A percentile compares a stretch with the other conserved stretches of the same genome.
Conservation (phyloP, 371 early-diverging fungal species). For the Rhizomucor pusillus region DNA sequence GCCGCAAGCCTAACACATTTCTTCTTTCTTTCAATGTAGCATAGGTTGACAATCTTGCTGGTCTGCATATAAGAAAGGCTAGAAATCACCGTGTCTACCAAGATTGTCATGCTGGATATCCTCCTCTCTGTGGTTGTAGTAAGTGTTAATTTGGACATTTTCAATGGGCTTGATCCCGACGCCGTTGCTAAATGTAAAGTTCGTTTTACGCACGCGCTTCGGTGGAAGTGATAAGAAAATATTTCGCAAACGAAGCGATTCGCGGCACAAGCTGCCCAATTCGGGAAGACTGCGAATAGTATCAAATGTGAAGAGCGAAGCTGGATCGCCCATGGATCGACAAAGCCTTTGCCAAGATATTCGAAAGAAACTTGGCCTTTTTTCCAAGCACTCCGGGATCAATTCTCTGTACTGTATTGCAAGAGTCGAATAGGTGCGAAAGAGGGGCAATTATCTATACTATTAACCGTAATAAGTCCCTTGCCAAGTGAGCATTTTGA, state of each 20-base stretch:
- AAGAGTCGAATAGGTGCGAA: constrained; percentile 41
- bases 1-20: no score
- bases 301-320: constrained; percentile 19
- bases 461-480: constrained; percentile 2
- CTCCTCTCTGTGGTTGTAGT: constrained; percentile 15
- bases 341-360: constrained; percentile 12
- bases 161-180: constrained; percentile 2
- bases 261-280: constrained; percentile 51
- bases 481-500: not conserved
- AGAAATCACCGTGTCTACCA: constrained; percentile 25
- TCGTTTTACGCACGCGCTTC: constrained; percentile 17
- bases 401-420: constrained; percentile 39
- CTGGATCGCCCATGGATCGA: not conserved
- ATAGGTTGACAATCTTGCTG: constrained; percentile 27
- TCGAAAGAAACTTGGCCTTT: constrained; percentile 30
- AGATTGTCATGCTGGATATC: constrained; percentile 8
- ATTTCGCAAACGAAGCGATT: constrained; percentile 31
- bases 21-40: no score
- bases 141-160: constrained; percentile 17
- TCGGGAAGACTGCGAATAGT: constrained; percentile 35
- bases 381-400: constrained; percentile 33
- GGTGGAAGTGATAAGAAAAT: constrained; percentile 25
- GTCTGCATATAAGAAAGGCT: constrained; percentile 46
- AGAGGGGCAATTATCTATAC: constrained; percentile 20
- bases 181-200: constrained; percentile 38